A percentile compares a stretch with the other conserved stretches of the same genome.
phyloP scores from a whole-genome alignment of 1,284 basidiomycete species.

The Uromyces viciae-fabae region DNA sequence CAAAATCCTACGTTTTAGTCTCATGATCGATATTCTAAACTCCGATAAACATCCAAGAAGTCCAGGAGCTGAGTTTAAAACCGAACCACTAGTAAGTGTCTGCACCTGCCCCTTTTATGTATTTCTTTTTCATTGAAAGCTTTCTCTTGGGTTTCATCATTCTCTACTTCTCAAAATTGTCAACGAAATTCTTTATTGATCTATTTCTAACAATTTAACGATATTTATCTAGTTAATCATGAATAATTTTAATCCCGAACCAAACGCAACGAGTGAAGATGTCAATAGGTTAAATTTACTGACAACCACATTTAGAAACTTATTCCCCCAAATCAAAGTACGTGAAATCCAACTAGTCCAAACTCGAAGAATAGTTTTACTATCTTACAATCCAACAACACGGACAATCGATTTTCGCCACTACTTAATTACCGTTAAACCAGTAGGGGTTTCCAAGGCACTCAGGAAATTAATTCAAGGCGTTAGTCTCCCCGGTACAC shows the following conservation, averaged over 20 bases:
- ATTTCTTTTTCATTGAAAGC: not conserved
- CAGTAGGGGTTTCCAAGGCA: constrained; percentile 85
- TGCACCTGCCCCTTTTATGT: not conserved
- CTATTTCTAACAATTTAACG: not conserved
- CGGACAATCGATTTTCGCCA: constrained; percentile 90
- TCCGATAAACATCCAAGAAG: constrained; percentile 67
- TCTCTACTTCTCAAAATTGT: not conserved
- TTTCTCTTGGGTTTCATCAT: constrained; percentile 4
- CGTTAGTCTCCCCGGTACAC: constrained; percentile 57
- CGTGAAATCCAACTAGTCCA: constrained; percentile 72
- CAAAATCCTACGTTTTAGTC: constrained; percentile 82
- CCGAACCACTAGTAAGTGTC: constrained; percentile 70
- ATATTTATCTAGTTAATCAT: constrained; percentile 61
- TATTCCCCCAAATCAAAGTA: constrained; percentile 79
- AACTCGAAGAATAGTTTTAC: constrained; percentile 83
- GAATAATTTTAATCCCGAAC: constrained; percentile 63
- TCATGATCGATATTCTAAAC: constrained; percentile 75
- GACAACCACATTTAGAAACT: constrained; percentile 81
- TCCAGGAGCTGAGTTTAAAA: constrained; percentile 78
- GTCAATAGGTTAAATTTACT: constrained; percentile 62
- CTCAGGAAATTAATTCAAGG: constrained; percentile 85
- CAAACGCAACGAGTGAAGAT: constrained; percentile 56
- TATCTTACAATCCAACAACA: constrained; percentile 82
- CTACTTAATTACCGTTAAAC: constrained; percentile 90
- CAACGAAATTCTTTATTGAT: constrained; percentile 57